phyloP scores from a whole-genome alignment of 345 rosid genomes.

The Lumnitzera racemosa region DNA sequence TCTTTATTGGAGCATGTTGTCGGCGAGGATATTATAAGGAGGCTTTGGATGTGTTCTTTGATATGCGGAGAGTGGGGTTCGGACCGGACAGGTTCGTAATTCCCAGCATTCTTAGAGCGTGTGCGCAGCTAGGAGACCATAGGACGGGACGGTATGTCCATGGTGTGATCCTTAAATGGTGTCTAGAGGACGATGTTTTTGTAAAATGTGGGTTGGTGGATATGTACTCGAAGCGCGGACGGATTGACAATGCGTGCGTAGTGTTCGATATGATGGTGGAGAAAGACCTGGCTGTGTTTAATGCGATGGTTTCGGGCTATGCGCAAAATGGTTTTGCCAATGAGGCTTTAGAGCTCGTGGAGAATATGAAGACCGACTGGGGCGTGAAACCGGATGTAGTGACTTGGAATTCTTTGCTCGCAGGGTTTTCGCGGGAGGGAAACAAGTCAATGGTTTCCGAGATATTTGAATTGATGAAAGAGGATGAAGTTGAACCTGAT shows the following conservation, averaged over 20 bases:
- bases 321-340: conserved; percentile 34
- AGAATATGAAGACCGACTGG: conserved; percentile 21
- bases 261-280: conserved; percentile 41
- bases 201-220: conserved; percentile 57
- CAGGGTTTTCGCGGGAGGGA: conserved; percentile 60
- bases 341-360: conserved; percentile 46
- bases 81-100: conserved; percentile 43
- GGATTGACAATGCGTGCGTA: conserved; percentile 31
- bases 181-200: conserved; percentile 47
- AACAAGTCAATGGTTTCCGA: conserved; percentile 34
- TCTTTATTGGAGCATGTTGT: conserved; percentile 47
- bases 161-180: conserved; percentile 33
- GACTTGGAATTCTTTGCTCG: conserved; percentile 60
- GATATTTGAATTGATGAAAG: conserved; percentile 40
- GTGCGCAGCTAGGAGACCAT: conserved; percentile 44
- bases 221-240: conserved; percentile 69
- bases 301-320: conserved; percentile 72
- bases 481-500: conserved; percentile 52
- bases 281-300: conserved; percentile 59
- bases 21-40: conserved; percentile 50
- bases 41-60: conserved; percentile 32
- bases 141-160: conserved; percentile 51
- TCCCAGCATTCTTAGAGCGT: conserved; percentile 71
- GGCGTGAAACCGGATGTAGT: conserved; percentile 50
- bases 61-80: conserved; percentile 43